Base-by-base conservation (phyloP, 257 asterid genomes). In the Penstemon newberryi region DNA sequence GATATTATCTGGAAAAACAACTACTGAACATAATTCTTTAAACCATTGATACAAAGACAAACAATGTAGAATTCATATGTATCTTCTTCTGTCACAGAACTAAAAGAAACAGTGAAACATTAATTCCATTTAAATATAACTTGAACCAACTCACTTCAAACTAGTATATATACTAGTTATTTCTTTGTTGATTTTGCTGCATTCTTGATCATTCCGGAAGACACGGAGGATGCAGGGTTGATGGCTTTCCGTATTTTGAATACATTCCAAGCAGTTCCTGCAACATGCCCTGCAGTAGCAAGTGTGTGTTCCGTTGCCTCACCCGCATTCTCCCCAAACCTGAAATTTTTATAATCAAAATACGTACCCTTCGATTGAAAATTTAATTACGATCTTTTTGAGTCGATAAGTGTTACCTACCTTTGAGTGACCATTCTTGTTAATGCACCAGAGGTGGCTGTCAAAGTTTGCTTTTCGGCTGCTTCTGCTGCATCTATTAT, bases 401-500 rank as follows among this genome's bases (percentile, higher is more conserved):
- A 25, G 2, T 25, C 33, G 33, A 25, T 25, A 1, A 25, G 8
- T 5, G 43, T 3, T 8, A 15, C 41, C 73, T 68, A 65, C 82
- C 84, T 84, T 39, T 84, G 64, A 25, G 88, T 51, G 53, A 91
- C 95, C 71, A 81, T 73, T 53, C 86, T 81, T 42, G 87, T 82
- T 10, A 87, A 84, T n/a, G 96, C 95, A 12, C 89, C 90, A 2
- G 97, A 86, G 63, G 95, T 88, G 51, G 97, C 95, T 15, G 79
- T 18, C 72, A 79, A 49, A 9, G 95, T 52, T 77, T 88, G 96
- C 79, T 79, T 88, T 69, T 91, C 97, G 37, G 97, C 96, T 51
- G 91, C 97, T 80, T 91, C 97, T 42, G 96, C 92, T 41, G 97
- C 92, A 67, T 91, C 97, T 19, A 90, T 36, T 55, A 91, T 77